Percentiles rank a stretch among this genome's conserved stretches.
Conservation (phyloP, 495 filamentous ascomycete species). For the Penicillium tannophilum region DNA sequence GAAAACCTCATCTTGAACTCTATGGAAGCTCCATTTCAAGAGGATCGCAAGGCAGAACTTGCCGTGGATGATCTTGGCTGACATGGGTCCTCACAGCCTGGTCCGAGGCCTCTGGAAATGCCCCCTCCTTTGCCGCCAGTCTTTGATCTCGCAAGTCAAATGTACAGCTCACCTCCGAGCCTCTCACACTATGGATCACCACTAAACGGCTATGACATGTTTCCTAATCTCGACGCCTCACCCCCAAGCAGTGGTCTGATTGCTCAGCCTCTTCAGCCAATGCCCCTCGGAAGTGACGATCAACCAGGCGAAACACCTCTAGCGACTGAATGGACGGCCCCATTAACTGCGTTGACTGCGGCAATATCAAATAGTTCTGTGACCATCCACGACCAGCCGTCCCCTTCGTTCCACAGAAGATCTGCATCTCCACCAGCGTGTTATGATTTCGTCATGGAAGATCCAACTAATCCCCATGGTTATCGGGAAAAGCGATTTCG, state of each 20-base stretch:
- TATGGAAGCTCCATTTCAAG: not conserved
- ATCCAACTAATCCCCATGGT: constrained; percentile 11
- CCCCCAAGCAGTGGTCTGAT: not conserved
- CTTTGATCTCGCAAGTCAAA: not conserved
- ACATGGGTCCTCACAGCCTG: not conserved
- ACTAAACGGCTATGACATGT: not conserved
- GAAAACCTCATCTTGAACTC: not conserved
- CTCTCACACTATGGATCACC: not conserved
- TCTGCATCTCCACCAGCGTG: not conserved
- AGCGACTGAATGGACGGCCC: not conserved
- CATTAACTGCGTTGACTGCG: not conserved
- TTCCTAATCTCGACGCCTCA: not conserved
- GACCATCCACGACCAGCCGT: not conserved
- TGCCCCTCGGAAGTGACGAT: not conserved
- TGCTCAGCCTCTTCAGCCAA: not conserved
- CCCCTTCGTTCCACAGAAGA: not conserved
- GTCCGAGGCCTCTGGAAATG: not conserved
- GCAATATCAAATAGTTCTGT: not conserved
- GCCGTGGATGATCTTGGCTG: not conserved
- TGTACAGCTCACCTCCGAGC: not conserved
- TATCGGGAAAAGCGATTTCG: constrained; percentile 17
- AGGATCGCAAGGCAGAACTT: not conserved
- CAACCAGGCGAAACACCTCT: not conserved
- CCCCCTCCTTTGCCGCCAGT: not conserved
- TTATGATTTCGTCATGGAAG: constrained; percentile 14